Evolutionary conservation across 345 rosid species (phyloP).

Genomic region (Orychophragmus violaceus): DNA sequence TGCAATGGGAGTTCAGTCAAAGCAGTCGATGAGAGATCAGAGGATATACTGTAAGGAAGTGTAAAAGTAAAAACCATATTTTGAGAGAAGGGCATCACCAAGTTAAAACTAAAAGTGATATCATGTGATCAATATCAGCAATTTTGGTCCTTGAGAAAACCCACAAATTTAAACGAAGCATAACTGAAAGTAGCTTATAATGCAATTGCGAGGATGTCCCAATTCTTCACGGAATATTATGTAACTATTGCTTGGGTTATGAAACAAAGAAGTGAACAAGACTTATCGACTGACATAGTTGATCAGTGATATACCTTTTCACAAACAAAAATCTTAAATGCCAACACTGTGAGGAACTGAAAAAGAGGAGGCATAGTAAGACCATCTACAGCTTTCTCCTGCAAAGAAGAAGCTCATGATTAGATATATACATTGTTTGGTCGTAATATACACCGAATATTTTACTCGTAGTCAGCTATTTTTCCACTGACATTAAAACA

Average conservation of each 20-base stretch:
- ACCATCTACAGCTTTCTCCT: slow-evolving; percentile 68
- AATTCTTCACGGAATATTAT: background rate
- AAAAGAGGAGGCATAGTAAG: slow-evolving; percentile 90
- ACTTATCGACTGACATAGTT: background rate
- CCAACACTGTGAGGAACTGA: slow-evolving; percentile 80
- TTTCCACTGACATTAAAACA: too few species aligned
- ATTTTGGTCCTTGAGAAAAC: background rate
- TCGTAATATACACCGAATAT: too few species aligned
- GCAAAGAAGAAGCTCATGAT: slow-evolving; percentile 25
- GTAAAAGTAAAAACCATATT: background rate
- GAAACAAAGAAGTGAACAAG: background rate
- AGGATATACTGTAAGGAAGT: background rate
- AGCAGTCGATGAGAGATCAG: background rate
- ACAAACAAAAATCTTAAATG: slow-evolving; percentile 64
- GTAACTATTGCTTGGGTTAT: background rate
- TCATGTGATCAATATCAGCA: background rate
- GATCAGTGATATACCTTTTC: slow-evolving; percentile 53
- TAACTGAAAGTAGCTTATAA: background rate
- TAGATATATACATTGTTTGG: background rate
- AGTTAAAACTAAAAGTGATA: slow-evolving; percentile 6
- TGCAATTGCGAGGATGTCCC: background rate
- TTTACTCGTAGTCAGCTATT: background rate
- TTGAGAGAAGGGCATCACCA: background rate
- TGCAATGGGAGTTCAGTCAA: background rate
- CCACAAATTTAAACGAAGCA: background rate